Base-by-base conservation (phyloP, 2,329 filamentous ascomycete genomes). In the Beauveria varroae region DNA sequence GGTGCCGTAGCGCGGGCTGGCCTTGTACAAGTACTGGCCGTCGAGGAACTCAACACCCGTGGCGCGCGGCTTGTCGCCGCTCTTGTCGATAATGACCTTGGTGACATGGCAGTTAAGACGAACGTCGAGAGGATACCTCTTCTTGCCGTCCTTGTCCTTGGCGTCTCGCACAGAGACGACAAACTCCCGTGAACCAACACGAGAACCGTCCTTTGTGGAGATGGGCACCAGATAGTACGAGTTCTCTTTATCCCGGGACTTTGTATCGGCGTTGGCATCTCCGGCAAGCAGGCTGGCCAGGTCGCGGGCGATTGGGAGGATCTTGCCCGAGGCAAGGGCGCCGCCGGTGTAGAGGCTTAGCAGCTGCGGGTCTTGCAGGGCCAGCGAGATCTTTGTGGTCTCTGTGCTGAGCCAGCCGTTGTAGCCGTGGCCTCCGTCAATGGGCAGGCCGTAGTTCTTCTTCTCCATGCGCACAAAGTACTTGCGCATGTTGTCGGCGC, bases 211-310 rank as follows among this genome's bases (percentile, higher is more conserved):
- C 26, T 77, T 73, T 57, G 80, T 79, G 16, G 78, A 77, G 46
- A 86, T 68, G 10, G 85, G 84, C 14, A 87, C 78, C 66, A 86
- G 82, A 69, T 79, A 85, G 59, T 80, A 74, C 3, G 75, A 78
- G 12, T 76, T 71, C 2, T 70, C 67, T 22, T 70, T 71, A 66
- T 86, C 83, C 20, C 81, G 76, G 0, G 62, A 60, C 0, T 71
- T 62, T 28, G 69, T 68, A 63, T 79, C 75, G 44, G 76, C 75
- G 69, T 85, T 85, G 62, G 78, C 73, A 63, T 86, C 80, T 10
- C 75, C 74, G 2, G 76, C 67, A 10, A 84, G 69, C 5, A 81
- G 71, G n/a, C 75, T 71, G 2, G 67, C 74, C 24, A 83, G 74
- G 54, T 70, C 71, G 46, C 70, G 50, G 20, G 73, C 46, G 51